Evolutionary conservation across 2,329 filamentous ascomycete species (phyloP).

Genomic region (Colletotrichum sp.): DNA sequence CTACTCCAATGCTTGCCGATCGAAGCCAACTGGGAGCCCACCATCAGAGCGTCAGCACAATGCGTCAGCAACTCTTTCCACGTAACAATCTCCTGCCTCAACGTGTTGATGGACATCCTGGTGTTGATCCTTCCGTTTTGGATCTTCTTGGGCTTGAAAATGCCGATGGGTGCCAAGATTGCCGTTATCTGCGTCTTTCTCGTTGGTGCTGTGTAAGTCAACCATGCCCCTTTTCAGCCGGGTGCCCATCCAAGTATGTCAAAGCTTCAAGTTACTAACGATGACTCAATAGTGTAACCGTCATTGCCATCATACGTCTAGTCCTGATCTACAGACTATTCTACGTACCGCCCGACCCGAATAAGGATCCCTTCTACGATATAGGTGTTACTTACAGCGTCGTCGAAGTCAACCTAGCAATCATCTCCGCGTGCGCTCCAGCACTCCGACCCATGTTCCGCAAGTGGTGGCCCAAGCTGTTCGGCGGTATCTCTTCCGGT

Average conservation of each 20-base stretch:
- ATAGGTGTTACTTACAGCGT: slow-evolving; percentile 33
- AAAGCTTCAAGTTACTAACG: background rate
- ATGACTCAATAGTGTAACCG: slow-evolving; percentile 30
- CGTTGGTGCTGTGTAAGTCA: slow-evolving; percentile 39
- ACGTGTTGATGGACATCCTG: slow-evolving; percentile 38
- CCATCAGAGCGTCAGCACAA: slow-evolving; percentile 20
- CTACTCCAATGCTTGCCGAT: slow-evolving; percentile 40
- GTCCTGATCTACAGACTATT: slow-evolving; percentile 31
- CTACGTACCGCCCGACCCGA: slow-evolving; percentile 17
- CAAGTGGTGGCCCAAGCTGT: slow-evolving; percentile 38
- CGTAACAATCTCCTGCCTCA: slow-evolving; percentile 22
- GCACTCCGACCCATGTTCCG: slow-evolving; percentile 37
- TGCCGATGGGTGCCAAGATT: slow-evolving; percentile 39
- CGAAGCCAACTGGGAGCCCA: slow-evolving; percentile 29
- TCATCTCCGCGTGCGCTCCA: slow-evolving; percentile 40
- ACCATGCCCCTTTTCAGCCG: background rate
- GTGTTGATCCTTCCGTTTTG: slow-evolving; percentile 41
- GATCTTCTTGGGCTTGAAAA: slow-evolving; percentile 45
- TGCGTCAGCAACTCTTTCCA: slow-evolving; percentile 10
- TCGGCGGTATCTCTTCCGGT: slow-evolving; percentile 22
- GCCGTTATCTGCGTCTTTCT: slow-evolving; percentile 44
- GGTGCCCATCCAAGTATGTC: background rate
- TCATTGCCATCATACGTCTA: slow-evolving; percentile 36
- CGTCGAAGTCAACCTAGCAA: slow-evolving; percentile 41
- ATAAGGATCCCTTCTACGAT: slow-evolving; percentile 31